Base-by-base conservation (phyloP, 371 early-diverging fungal species). In the Encephalitozoon romaleae region DNA sequence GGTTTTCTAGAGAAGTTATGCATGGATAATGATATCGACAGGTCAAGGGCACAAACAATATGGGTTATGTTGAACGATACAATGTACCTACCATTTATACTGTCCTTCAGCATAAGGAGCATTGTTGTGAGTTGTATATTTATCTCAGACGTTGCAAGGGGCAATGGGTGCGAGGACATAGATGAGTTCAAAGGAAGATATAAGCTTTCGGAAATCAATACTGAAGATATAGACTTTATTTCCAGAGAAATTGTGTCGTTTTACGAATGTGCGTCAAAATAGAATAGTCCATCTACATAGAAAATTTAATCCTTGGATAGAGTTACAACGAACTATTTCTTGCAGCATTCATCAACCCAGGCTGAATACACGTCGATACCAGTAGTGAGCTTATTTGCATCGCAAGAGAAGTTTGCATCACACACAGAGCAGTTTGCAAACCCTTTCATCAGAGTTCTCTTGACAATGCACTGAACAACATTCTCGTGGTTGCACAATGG, bases 331-430 rank as follows among this genome's bases (percentile, higher is more conserved):
- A n/a, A 18, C 21, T 34, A 54, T 8, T 34, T 38, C 54, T 59
- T 59, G 28, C 59, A 18, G 5, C 59, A 59, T 8, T 49, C 41
- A 74, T 83, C 83, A 23, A 78, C 49, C 83, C 83, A 83, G 9
- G 41, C 53, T 41, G 72, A 55, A 34, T 83, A 83, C 28, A 83
- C 59, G 68, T 83, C 83, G 25, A 83, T 75, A 23, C 78, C 76
- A n/a, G 72, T 55, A 6, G 80, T 74, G 6, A 83, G 67, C 32
- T 53, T 71, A 42, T 67, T 59, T 38, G 55, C 68, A 12, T 65
- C 38, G 70, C 81, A 80, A 38, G 43, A 66, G 71, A 67, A 81
- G 4, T 30, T 38, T 54, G 80, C 75, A 28, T 83, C 74, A 53
- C 83, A 83, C n/a, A 80, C 69, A 8, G 74, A 72, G 54, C 76